Evolutionary conservation across 2,329 filamentous ascomycete genomes (phyloP).

Genomic region (Westerdykella aurantiaca): DNA sequence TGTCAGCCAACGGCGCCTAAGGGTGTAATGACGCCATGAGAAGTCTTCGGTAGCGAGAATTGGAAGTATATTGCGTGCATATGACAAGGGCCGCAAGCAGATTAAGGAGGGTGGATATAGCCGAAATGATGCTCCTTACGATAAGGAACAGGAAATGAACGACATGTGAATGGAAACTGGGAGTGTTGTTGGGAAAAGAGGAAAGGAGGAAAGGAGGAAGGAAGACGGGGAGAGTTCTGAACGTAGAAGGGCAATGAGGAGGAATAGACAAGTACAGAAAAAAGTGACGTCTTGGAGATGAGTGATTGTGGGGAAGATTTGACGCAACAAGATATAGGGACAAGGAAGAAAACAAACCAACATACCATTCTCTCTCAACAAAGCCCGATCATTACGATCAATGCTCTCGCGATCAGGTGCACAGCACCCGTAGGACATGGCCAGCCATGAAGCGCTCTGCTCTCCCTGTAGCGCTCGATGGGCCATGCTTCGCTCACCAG

Average conservation of each 20-base stretch:
- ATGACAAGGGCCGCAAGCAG: slow-evolving; percentile 14
- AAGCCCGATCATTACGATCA: slow-evolving; percentile 18
- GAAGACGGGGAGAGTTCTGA: background rate
- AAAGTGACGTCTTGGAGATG: background rate
- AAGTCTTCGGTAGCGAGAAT: slow-evolving; percentile 6
- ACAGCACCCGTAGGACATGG: slow-evolving; percentile 36
- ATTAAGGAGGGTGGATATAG: slow-evolving; percentile 19
- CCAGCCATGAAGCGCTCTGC: slow-evolving; percentile 28
- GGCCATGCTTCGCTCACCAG: slow-evolving; percentile 20
- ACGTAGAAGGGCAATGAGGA: background rate
- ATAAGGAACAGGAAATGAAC: slow-evolving; percentile 10
- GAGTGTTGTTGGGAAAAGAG: background rate
- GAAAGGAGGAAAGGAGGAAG: background rate
- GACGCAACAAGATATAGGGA: slow-evolving; percentile 1
- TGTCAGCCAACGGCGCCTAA: slow-evolving; percentile 12
- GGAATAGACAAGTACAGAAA: background rate
- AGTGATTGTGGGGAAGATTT: slow-evolving; percentile 1
- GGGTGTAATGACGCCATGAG: slow-evolving; percentile 7
- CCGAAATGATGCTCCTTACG: slow-evolving; percentile 18
- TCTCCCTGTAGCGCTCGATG: slow-evolving; percentile 14
- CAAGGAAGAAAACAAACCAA: slow-evolving; percentile 9
- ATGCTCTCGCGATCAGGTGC: slow-evolving; percentile 26
- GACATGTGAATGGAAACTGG: slow-evolving; percentile 3
- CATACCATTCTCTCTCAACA: slow-evolving; percentile 23
- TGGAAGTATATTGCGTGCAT: slow-evolving; percentile 9